Conservation (phyloP, 495 filamentous ascomycete genomes). For the Aspergillus wentii region DNA sequence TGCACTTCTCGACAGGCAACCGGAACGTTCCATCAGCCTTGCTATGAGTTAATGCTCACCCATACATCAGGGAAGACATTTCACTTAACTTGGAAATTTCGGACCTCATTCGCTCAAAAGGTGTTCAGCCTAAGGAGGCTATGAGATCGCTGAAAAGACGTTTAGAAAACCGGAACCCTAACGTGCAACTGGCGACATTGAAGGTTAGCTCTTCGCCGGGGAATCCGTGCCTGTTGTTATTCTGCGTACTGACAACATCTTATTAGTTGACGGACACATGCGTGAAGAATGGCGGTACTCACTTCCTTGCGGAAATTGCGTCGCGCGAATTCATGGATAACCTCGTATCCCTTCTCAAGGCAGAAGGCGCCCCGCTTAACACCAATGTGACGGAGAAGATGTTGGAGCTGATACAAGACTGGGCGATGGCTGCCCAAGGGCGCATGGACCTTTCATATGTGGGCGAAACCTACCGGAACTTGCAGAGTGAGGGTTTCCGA, state of each 20-base stretch:
- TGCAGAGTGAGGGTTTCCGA: slow-evolving; percentile 79
- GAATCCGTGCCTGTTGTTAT: neutral
- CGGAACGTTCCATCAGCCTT: too few species aligned
- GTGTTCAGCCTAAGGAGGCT: slow-evolving; percentile 92
- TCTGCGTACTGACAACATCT: slow-evolving; percentile 6
- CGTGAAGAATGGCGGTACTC: slow-evolving; percentile 96
- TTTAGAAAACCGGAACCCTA: slow-evolving; percentile 94
- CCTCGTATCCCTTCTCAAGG: slow-evolving; percentile 80
- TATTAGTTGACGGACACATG: slow-evolving; percentile 87
- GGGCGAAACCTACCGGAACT: slow-evolving; percentile 72
- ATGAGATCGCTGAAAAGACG: slow-evolving; percentile 93
- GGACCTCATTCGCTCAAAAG: slow-evolving; percentile 92
- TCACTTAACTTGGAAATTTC: slow-evolving; percentile 95
- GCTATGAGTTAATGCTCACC: too few species aligned
- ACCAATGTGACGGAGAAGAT: slow-evolving; percentile 84
- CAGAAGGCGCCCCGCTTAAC: slow-evolving; percentile 72
- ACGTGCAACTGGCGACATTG: slow-evolving; percentile 86
- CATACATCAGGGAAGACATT: slow-evolving; percentile 92
- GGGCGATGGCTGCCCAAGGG: slow-evolving; percentile 87
- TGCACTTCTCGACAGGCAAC: too few species aligned
- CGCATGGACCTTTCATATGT: slow-evolving; percentile 81
- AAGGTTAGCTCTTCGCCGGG: slow-evolving; percentile 62
- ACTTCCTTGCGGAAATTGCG: slow-evolving; percentile 92
- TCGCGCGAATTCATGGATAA: slow-evolving; percentile 99
- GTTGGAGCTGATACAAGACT: slow-evolving; percentile 86